Evolutionary conservation across 106 monocot genomes (phyloP), one percentile per base, ranked within the genome.

Genomic region (Vanilla planifolia): DNA sequence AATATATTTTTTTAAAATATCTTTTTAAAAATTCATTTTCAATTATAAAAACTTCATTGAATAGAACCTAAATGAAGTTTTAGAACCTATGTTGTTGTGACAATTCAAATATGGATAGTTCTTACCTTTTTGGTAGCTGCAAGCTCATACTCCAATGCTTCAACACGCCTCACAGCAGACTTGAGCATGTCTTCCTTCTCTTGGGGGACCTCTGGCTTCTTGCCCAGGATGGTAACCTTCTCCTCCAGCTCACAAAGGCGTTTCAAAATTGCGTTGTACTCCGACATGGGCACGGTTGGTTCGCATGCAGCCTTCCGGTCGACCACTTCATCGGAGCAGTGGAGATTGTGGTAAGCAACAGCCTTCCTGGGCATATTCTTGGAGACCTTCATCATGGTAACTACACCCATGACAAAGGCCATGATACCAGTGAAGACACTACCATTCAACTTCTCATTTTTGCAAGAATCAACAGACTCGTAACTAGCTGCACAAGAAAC

Each of bases 151-250:
- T 95, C 95, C 27, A 95, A 63, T 7, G 56, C 52, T n/a, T 81
- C 67, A 5, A 86, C 76, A 11, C 90, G 83, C 42, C 33, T 78
- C 17, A 89, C 73, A 14, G 95, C 75, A 42, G 77, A 50, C 9
- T 71, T 83, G 43, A 95, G 62, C 58, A 84, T 56, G 51, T 86
- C 77, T 46, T 86, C 95, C 70, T 95, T 95, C 46, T 95, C 86
- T 0, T 51, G 23, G 5, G 84, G 73, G 71, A 84, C 68, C 68
- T 83, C 75, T n/a, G 86, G 76, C 65, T 84, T 90, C 35, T 43
- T 69, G 73, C 48, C 72, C 23, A 90, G 53, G 19, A 55, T 61
- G 13, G 19, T 73, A 44, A 95, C 56, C 75, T 83, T 81, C 65
- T 82, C 77, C 67, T 95, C 95, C 26, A 95, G 62, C 19, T 89